These are phyloP conservation scores for Ceratobasidium sp. DNA, from an alignment of 1,284 basidiomycete genomes.

Conservation along the genomic window DNA sequence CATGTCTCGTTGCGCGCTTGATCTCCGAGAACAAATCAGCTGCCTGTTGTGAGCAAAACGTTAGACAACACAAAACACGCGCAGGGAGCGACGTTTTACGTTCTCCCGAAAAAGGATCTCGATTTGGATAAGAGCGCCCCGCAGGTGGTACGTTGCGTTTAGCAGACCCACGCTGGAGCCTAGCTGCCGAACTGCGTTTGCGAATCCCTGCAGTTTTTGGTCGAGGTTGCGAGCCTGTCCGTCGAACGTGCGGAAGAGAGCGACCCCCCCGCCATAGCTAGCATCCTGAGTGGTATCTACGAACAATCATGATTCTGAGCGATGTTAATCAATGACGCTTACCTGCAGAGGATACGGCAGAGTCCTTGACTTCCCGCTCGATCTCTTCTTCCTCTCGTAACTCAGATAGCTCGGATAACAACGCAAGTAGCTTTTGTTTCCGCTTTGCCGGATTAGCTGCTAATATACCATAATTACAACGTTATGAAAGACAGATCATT, in stretches of 20 bases:
- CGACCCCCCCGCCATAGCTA: conserved; percentile 15
- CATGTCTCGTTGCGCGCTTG: background rate
- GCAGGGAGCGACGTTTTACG: background rate
- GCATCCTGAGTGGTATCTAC: conserved; percentile 18
- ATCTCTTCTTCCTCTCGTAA: conserved; percentile 6
- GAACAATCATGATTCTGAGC: background rate
- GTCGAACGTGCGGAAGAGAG: conserved; percentile 20
- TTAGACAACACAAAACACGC: background rate
- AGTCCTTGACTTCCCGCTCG: conserved; percentile 25
- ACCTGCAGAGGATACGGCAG: conserved; percentile 16
- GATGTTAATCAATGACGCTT: background rate
- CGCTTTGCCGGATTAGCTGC: conserved; percentile 23
- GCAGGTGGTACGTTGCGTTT: conserved; percentile 44
- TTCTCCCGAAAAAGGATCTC: conserved; percentile 46
- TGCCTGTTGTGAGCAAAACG: background rate
- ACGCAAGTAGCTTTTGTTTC: conserved; percentile 29
- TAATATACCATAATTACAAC: background rate
- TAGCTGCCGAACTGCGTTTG: conserved; percentile 45
- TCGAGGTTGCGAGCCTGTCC: conserved; percentile 15
- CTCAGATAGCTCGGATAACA: conserved; percentile 23
- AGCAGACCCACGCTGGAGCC: conserved; percentile 45
- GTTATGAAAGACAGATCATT: background rate
- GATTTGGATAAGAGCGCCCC: conserved; percentile 42
- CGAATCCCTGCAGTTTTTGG: conserved; percentile 44
- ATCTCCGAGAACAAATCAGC: conserved; percentile 29